Base-by-base conservation (phyloP, 1,284 basidiomycete species). In the Quambalaria eucalypti region DNA sequence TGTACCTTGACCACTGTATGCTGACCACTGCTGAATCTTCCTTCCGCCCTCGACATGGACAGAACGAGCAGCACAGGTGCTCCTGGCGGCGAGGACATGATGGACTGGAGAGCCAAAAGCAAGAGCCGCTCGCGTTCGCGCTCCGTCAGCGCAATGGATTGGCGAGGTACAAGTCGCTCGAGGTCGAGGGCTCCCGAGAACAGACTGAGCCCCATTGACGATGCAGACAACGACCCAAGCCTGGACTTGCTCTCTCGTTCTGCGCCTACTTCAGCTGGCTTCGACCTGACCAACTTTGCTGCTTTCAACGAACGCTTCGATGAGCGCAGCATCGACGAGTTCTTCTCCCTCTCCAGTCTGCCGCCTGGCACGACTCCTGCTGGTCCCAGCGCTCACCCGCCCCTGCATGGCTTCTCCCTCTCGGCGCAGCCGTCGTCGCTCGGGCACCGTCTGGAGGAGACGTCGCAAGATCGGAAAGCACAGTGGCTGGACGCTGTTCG, bases 91-190 rank as follows among this genome's bases (percentile, higher is more conserved):
- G 67, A 68, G 14, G 66, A 71, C 14, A 56, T 62, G 28, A 69
- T 75, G 56, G 73, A 76, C 38, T 75, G 74, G 73, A 64, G 73
- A 31, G 66, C 65, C 39, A 72, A 68, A 54, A 75, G 67, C 48
- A 69, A 74, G 54, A 72, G 66, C 26, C 68, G 73, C 8, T 77
- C 65, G 74, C 81, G 55, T 19, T 74, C 79, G 81, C 66, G 62
- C n/a, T 68, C 60, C 51, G 73, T 78, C 19, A 80, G 78, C 63
- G 76, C 77, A 38, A 95, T 97, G 87, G 93, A 97, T 74, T 96
- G 92, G 90, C 83, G 90, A 44, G 86, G 87, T 19, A 84, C 89
- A 71, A 91, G 88, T 71, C 84, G 91, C 58, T 95, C 91, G 14
- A 83, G 91, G 60, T 96, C 93, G 23, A 85, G 92, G 26, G 86